Base-by-base conservation (phyloP, 1,284 basidiomycete genomes). In the Tremellales sp. region DNA sequence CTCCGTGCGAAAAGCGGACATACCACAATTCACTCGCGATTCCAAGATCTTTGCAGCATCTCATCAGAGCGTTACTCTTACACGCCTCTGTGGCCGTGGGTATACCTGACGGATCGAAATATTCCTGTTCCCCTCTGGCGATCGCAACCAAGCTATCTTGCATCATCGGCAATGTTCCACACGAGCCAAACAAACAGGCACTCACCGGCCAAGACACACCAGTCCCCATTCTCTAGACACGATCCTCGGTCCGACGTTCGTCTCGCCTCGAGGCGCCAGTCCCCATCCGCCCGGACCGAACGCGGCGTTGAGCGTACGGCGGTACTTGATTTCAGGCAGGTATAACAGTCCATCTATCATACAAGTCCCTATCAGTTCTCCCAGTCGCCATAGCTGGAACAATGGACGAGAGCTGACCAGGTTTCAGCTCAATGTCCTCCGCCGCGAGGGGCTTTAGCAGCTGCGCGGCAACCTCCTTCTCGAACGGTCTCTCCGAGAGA, bases 271-370 rank as follows among this genome's bases (percentile, higher is more conserved):
- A 3, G 94, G 94, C 12, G 92, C 94, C 47, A 97, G 79, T 16
- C 94, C 94, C 94, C 94, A 97, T 3, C 86, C 93, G 12, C 94
- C 94, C 5, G 94, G 94, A 8, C 94, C 94, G 63, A 98, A 97
- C 0, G 94, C 91, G 54, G 79, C 82, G 77, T 97, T 97, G 37
- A 97, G 74, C 31, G 92, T 85, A 13, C 94, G 81, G n/a, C 94
- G 81, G 68, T 97, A 98, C 71, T 97, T 95, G 69, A 97, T 98
- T 71, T 97, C 94, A 21, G 94, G 94, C 9, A 98, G 82, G 74
- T 97, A 98, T 25, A 97, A 76, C 27, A 98, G 77, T 3, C 94
- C 94, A 60, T 97, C 94, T 91, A 60, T 27, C 14, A 44, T 29
- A 40, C 38, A 47, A 31, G 27, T 31, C 29, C 38, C 9, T 13